phyloP scores from a whole-genome alignment of 352 stramenopile species.

The Aphanomyces cochlioides region DNA sequence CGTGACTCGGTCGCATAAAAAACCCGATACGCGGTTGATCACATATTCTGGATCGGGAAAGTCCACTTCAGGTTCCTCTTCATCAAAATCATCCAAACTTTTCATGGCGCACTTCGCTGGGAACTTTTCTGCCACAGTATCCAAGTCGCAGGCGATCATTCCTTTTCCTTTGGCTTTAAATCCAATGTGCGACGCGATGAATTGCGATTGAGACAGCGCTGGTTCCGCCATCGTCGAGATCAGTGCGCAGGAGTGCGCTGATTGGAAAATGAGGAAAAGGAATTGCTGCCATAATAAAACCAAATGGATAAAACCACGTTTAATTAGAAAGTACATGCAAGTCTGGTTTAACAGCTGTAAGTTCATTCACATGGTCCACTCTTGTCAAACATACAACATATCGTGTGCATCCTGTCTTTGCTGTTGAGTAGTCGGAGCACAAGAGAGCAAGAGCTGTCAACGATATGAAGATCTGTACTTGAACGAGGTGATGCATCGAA shows the following conservation, averaged over 20 bases:
- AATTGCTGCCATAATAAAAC: background rate
- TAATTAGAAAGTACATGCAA: background rate
- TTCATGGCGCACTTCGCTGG: conserved; percentile 15
- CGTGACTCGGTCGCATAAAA: conserved; percentile 46
- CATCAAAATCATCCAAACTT: conserved; percentile 4
- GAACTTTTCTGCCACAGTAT: conserved; percentile 14
- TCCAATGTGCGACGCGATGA: conserved; percentile 27
- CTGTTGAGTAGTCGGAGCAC: no score
- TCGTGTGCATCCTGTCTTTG: no score
- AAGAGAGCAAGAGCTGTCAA: no score
- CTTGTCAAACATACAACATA: no score
- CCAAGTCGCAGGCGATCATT: conserved; percentile 27
- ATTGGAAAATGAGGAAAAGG: background rate
- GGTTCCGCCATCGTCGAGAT: conserved; percentile 1
- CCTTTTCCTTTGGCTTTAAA: conserved; percentile 29
- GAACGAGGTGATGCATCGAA: no score
- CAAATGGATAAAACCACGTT: no score
- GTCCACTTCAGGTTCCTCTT: background rate
- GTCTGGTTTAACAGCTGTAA: background rate
- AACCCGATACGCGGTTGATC: conserved; percentile 26
- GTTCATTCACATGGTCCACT: no score
- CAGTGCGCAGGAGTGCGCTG: background rate
- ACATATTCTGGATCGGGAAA: conserved; percentile 16
- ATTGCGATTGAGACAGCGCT: conserved; percentile 22
- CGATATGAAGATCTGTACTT: no score